These are phyloP conservation scores for Neonectria neomacrospora DNA, from an alignment of 2,329 filamentous ascomycete species.

Conservation along the genomic window DNA sequence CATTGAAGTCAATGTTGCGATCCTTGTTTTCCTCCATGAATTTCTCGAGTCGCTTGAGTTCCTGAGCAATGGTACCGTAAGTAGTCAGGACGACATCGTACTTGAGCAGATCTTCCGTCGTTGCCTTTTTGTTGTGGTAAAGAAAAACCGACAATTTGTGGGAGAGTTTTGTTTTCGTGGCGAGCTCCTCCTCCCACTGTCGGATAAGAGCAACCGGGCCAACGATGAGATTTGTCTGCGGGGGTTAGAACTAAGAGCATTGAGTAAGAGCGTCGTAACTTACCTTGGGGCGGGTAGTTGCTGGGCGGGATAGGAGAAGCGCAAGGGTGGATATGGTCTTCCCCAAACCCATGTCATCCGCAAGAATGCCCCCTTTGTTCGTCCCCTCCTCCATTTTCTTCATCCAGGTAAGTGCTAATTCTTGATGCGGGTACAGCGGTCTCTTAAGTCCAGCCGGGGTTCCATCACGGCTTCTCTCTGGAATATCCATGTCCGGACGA, in stretches of 20 bases:
- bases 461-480: slow-evolving; percentile 70
- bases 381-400: slow-evolving; percentile 79
- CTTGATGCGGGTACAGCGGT: slow-evolving; percentile 83
- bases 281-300: slow-evolving; percentile 56
- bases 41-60: slow-evolving; percentile 71
- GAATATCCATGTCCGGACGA: slow-evolving; percentile 74
- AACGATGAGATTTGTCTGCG: slow-evolving; percentile 83
- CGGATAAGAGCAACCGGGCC: slow-evolving; percentile 82
- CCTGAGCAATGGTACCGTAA: slow-evolving; percentile 76
- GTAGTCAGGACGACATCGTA: slow-evolving; percentile 87
- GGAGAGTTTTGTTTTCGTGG: slow-evolving; percentile 70
- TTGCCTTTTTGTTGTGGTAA: slow-evolving; percentile 75
- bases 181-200: slow-evolving; percentile 87
- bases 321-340: slow-evolving; percentile 89
- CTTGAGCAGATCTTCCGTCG: slow-evolving; percentile 68
- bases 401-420: slow-evolving; percentile 86
- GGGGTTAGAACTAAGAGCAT: slow-evolving; percentile 42
- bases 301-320: slow-evolving; percentile 76
- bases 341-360: slow-evolving; percentile 93
- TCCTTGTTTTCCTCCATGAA: slow-evolving; percentile 62
- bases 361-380: slow-evolving; percentile 88
- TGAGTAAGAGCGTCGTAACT: background rate
- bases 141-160: slow-evolving; percentile 73
- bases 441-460: slow-evolving; percentile 77
- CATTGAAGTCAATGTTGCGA: slow-evolving; percentile 50